Conservation (phyloP, 345 rosid species). For the Lumnitzera littorea region DNA sequence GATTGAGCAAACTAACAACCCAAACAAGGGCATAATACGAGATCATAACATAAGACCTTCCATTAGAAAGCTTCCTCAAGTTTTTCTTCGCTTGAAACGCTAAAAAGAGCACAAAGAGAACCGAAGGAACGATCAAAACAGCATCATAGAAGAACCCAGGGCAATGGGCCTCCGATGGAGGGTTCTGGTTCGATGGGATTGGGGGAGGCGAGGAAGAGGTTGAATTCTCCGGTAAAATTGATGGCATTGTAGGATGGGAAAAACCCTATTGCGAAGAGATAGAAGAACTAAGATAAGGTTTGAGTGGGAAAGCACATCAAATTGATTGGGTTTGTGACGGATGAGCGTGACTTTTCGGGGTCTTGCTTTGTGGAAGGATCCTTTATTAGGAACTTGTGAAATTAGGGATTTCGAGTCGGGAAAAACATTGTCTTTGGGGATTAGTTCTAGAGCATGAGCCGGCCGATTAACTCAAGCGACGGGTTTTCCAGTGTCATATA, state of each 20-base stretch:
- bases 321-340: no score
- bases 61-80: slow-evolving; percentile 32
- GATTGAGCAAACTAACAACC: slow-evolving; percentile 39
- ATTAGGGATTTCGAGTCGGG: no score
- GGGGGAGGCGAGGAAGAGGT: slow-evolving; percentile 12
- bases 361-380: no score
- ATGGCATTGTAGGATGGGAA: slow-evolving; percentile 9
- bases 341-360: no score
- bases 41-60: slow-evolving; percentile 41
- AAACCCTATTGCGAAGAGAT: slow-evolving; percentile 11
- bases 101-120: slow-evolving; percentile 39
- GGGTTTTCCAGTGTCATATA: no score
- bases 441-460: no score
- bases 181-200: not conserved
- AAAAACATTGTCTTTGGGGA: no score
- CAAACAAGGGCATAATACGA: slow-evolving; percentile 49
- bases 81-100: slow-evolving; percentile 43
- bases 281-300: not conserved
- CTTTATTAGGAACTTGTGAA: no score
- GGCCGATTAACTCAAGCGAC: no score
- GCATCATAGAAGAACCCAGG: slow-evolving; percentile 29
- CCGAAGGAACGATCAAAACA: slow-evolving; percentile 27
- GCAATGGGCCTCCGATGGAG: slow-evolving; percentile 16
- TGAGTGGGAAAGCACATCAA: no score
- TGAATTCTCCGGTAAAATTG: slow-evolving; percentile 6